Conservation (phyloP, 2,329 filamentous ascomycete genomes). For the Colletotrichum tanaceti region DNA sequence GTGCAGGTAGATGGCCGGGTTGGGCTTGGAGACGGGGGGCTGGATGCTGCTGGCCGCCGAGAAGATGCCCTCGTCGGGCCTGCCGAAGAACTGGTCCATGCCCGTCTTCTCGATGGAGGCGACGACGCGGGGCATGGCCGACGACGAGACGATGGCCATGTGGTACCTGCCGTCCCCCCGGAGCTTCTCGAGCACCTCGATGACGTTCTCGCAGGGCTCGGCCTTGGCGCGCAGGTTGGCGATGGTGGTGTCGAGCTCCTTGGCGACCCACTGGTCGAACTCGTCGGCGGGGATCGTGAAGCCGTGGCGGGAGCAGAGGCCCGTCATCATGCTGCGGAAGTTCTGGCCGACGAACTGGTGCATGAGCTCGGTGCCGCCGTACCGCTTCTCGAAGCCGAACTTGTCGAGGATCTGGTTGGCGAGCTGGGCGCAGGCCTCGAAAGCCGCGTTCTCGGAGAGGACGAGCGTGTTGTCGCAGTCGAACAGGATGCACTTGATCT, state of each 20-base stretch:
- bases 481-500: conserved; percentile 79
- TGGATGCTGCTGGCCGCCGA: conserved; percentile 82
- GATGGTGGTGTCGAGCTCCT: conserved; percentile 86
- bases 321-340: conserved; percentile 89
- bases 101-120: conserved; percentile 83
- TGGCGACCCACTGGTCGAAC: conserved; percentile 77
- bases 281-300: conserved; percentile 77
- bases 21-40: conserved; percentile 85
- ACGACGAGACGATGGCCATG: conserved; percentile 84
- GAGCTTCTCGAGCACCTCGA: conserved; percentile 74
- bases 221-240: conserved; percentile 78
- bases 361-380: conserved; percentile 83
- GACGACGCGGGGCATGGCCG: conserved; percentile 79
- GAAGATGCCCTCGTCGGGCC: conserved; percentile 78
- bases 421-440: conserved; percentile 88
- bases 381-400: conserved; percentile 72
- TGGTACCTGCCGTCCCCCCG: conserved; percentile 70
- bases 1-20: conserved; percentile 87
- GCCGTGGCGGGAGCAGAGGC: conserved; percentile 79
- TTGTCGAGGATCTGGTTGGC: conserved; percentile 85
- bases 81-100: conserved; percentile 81
- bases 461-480: conserved; percentile 93
- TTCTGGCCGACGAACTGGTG: conserved; percentile 91
- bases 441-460: conserved; percentile 88
- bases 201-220: conserved; percentile 75